These are phyloP conservation scores for Suillus occidentalis DNA, from an alignment of 768 basidiomycete species.

Conservation along the genomic window DNA sequence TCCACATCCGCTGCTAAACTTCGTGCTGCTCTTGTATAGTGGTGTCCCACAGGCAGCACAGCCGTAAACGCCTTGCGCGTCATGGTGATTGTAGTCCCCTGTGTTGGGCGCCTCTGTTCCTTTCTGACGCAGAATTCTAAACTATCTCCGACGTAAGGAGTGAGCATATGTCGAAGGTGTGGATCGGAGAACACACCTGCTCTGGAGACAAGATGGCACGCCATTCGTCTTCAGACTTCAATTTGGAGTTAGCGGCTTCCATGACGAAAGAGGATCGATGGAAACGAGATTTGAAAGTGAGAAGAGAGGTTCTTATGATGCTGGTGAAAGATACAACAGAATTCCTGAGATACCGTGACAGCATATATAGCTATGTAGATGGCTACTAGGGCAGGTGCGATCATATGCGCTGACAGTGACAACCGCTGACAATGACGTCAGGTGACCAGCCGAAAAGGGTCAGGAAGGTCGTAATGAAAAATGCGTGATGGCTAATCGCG, in stretches of 20 bases:
- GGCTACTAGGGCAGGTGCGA: neutral
- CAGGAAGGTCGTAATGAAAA: neutral
- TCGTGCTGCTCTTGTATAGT: slow-evolving; percentile 85
- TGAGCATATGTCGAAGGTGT: neutral
- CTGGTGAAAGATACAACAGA: neutral
- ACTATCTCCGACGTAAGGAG: slow-evolving; percentile 45
- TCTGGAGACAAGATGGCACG: slow-evolving; percentile 74
- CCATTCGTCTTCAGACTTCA: slow-evolving; percentile 78
- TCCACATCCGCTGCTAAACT: slow-evolving; percentile 91
- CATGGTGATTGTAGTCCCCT: slow-evolving; percentile 76
- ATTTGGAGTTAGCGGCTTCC: slow-evolving; percentile 22
- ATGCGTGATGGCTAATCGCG: neutral
- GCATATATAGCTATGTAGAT: neutral
- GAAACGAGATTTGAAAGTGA: slow-evolving; percentile 2
- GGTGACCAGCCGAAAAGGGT: neutral
- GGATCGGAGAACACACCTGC: slow-evolving; percentile 56
- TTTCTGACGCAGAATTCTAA: slow-evolving; percentile 81
- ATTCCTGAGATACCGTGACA: neutral
- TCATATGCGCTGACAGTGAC: neutral
- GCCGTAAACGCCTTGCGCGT: slow-evolving; percentile 64
- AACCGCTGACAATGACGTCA: neutral
- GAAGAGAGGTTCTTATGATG: neutral
- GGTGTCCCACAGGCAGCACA: slow-evolving; percentile 83
- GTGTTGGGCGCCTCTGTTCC: slow-evolving; percentile 81
- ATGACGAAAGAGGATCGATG: slow-evolving; percentile 2